Conservation (phyloP, 345 rosid genomes). For the Syzygium oleosum region DNA sequence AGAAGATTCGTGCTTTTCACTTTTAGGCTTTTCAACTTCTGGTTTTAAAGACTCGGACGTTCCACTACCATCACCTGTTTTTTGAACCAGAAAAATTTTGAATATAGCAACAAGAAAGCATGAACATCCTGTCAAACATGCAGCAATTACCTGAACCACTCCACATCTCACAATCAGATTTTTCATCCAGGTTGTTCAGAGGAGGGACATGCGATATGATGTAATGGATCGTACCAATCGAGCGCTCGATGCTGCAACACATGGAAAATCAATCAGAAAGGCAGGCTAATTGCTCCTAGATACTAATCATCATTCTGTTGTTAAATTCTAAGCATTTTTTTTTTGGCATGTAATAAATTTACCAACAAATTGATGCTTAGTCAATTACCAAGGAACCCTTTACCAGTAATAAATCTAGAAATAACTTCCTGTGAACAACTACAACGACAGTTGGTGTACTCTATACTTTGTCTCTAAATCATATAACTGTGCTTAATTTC, state of each 20-base stretch:
- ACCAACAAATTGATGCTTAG: not conserved
- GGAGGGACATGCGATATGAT: slow-evolving; percentile 52
- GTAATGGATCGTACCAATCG: slow-evolving; percentile 42
- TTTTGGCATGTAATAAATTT: not conserved
- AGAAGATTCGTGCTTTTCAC: not conserved
- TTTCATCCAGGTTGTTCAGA: slow-evolving; percentile 26
- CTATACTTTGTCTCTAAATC: not conserved
- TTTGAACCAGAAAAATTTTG: slow-evolving; percentile 7
- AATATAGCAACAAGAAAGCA: not conserved
- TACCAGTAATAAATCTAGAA: not conserved
- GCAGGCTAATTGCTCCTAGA: not conserved
- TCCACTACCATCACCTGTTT: slow-evolving; percentile 4
- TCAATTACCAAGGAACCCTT: not conserved
- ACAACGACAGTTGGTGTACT: not conserved
- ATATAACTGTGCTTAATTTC: not conserved
- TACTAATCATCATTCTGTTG: not conserved
- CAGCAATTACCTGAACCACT: slow-evolving; percentile 58
- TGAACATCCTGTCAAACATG: not conserved
- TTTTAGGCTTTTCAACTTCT: slow-evolving; percentile 18
- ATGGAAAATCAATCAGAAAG: not conserved
- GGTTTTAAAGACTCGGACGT: slow-evolving; percentile 9
- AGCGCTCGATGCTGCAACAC: slow-evolving; percentile 41
- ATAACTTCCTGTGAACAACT: not conserved
- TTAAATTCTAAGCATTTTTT: not conserved
- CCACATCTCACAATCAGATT: slow-evolving; percentile 63